Base-by-base conservation (phyloP, 208 protist species). In the Crithidia brevicula region DNA sequence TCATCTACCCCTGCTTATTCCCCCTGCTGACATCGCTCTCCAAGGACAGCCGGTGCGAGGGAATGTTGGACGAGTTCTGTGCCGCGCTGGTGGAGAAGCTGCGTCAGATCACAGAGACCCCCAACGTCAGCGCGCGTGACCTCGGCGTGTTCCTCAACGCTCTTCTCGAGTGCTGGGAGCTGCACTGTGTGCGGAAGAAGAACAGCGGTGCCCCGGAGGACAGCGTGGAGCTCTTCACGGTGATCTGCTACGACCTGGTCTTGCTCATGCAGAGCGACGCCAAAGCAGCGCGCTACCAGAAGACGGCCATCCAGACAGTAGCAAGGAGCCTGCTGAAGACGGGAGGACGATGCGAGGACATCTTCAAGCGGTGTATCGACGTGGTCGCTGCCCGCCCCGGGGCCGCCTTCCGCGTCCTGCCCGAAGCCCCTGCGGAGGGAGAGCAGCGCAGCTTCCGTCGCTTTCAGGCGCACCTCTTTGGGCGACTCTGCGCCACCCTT, bases 1-100 rank as follows among this genome's bases (percentile, higher is more conserved):
- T 95, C 18, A 88, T 95, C 65, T 93, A 87, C 45, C 89, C 88
- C 2, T 93, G 81, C 16, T 62, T 96, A 10, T 77, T 94, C 11
- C 92, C 92, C 3, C 68, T 95, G 18, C 77, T 96, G 11, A 89
- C 86, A 1, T 83, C 81, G 40, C 69, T 96, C 43, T 89, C 92
- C 11, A 88, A 89, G 57, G 88, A 94, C 46, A 36, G 57, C 15
- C 81, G 83, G n/a, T 79, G 62, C 53, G 76, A 63, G 11, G 79
- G 81, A 34, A 74, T 89, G 9, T 70, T 91, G 31, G 85, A 91
- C 52, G 87, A 95, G 73, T 94, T 95, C 72, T 83, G 83, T 50
- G 88, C 81, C 0, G 89, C 85, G 10, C 74, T 96, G 52, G 79
- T 92, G 54, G 78, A 92, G 43, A 93, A 91, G 52, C 51, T 94